phyloP scores from a whole-genome alignment of 2,329 filamentous ascomycete genomes.

The Myrmaecium sp. region DNA sequence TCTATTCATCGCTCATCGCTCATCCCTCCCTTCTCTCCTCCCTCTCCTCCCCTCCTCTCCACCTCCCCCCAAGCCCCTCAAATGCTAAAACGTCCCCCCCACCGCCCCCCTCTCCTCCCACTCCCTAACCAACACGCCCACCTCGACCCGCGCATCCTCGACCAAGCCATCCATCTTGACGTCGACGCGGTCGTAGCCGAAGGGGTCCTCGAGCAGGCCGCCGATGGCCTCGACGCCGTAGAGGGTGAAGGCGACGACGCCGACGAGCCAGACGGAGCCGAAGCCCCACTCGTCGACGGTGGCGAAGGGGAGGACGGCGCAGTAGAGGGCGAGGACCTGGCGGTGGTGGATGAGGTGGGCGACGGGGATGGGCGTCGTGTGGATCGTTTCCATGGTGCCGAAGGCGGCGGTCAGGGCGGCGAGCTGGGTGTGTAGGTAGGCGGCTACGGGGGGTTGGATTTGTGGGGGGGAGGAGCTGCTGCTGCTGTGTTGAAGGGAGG shows the following conservation, averaged over 20 bases:
- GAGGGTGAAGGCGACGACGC: slow-evolving; percentile 44
- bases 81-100: too few species aligned
- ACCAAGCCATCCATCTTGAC: slow-evolving; percentile 52
- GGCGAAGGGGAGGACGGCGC: slow-evolving; percentile 43
- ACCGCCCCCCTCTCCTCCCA: slow-evolving; percentile 30
- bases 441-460: slow-evolving; percentile 42
- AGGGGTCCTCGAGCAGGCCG: slow-evolving; percentile 47
- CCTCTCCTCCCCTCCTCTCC: too few species aligned
- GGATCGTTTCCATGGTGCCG: slow-evolving; percentile 48
- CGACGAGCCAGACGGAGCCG: slow-evolving; percentile 43
- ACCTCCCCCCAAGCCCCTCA: too few species aligned
- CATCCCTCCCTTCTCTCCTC: too few species aligned
- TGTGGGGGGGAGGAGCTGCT: too few species aligned
- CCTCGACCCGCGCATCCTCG: slow-evolving; percentile 41
- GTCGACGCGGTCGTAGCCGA: slow-evolving; percentile 48
- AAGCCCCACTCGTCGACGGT: slow-evolving; percentile 46
- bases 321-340: slow-evolving; percentile 45
- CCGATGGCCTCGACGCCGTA: slow-evolving; percentile 50
- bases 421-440: slow-evolving; percentile 40
- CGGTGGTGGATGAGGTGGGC: slow-evolving; percentile 49
- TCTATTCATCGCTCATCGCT: too few species aligned
- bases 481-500: slow-evolving; percentile 43
- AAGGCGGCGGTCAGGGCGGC: slow-evolving; percentile 41
- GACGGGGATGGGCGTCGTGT: slow-evolving; percentile 45
- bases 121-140: slow-evolving; percentile 39